Percentiles rank a stretch among this genome's conserved stretches.
phyloP scores from a whole-genome alignment of 805 yeast genomes.

The Kodamaea neixiangensis region DNA sequence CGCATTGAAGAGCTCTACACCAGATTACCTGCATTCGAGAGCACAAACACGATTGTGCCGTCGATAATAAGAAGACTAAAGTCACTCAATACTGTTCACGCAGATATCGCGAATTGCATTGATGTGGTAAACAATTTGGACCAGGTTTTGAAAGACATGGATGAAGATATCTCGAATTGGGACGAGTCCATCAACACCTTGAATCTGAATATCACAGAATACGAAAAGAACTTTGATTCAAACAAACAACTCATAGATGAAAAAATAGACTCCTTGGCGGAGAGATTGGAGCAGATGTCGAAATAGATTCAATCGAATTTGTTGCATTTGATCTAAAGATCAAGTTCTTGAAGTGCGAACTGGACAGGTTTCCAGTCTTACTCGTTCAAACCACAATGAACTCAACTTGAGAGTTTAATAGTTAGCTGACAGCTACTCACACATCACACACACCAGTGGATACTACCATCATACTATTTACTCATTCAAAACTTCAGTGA shows the following conservation, averaged over 20 bases:
- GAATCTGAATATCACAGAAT: conserved; percentile 25
- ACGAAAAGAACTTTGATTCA: conserved; percentile 22
- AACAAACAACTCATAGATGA: conserved; percentile 24
- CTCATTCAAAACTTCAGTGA: no score
- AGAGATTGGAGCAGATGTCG: conserved; percentile 6
- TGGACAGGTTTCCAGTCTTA: no score
- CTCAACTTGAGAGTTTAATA: no score
- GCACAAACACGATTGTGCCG: conserved; percentile 24
- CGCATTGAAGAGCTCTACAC: conserved; percentile 26
- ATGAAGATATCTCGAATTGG: conserved; percentile 34
- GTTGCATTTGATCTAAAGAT: background rate
- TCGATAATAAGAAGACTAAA: conserved; percentile 29
- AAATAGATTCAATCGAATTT: background rate
- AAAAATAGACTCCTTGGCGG: conserved; percentile 18
- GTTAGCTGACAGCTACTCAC: no score
- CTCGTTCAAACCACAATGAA: no score
- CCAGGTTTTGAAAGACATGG: conserved; percentile 23
- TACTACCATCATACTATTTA: no score
- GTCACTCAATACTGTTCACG: conserved; percentile 33
- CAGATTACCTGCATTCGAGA: conserved; percentile 29
- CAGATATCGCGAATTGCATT: conserved; percentile 31
- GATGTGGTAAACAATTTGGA: conserved; percentile 29
- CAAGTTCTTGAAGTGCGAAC: no score
- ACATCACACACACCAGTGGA: no score
- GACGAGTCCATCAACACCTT: conserved; percentile 23